Evolutionary conservation across 2,329 filamentous ascomycete species (phyloP), one percentile per base, ranked within the genome.

Genomic region (Orbilia javanica): DNA sequence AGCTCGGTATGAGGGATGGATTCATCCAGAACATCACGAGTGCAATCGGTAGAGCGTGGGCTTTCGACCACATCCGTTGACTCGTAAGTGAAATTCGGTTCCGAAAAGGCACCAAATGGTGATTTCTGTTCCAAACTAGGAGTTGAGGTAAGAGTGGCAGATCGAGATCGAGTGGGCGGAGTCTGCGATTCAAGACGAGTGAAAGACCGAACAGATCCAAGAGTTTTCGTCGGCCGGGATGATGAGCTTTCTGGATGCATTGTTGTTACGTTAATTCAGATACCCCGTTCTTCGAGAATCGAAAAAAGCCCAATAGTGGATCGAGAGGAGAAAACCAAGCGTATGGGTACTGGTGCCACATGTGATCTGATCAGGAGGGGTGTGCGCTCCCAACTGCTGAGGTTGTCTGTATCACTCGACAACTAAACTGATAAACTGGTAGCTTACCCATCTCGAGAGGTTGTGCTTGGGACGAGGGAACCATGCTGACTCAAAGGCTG

Each of bases 1-100:
- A 99, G 89, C 82, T 97, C 92, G 81, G 97, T 93, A 79, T 96
- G 91, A 72, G 93, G 66, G 7, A 27, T 13, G 11, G 25, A 0
- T 44, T 65, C 46, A 70, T 79, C 39, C 64, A 76, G 5, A 79
- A 57, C 29, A 53, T 64, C 55, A 39, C 72, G n/a, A 64, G 22
- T 5, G 64, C 66, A 20, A n/a, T 60, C n/a, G 62, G 13, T 55
- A n/a, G 5, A 25, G 7, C 42, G 42, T 5, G 29, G 15, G 10
- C 13, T 48, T 52, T 78, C 67, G 8, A 69, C 68, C 11, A 79
- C 78, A 13, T 79, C 79, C 52, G 66, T 46, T 10, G 79, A 65
- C 25, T 79, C 72, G 42, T 72, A 73, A 11, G 53, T 44, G 29
- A 71, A 29, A 22, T 48, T 68, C 8, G 31, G 34, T 5, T 70